Evolutionary conservation across 768 basidiomycete species (phyloP).

Genomic region (Pisolithus tinctorius): DNA sequence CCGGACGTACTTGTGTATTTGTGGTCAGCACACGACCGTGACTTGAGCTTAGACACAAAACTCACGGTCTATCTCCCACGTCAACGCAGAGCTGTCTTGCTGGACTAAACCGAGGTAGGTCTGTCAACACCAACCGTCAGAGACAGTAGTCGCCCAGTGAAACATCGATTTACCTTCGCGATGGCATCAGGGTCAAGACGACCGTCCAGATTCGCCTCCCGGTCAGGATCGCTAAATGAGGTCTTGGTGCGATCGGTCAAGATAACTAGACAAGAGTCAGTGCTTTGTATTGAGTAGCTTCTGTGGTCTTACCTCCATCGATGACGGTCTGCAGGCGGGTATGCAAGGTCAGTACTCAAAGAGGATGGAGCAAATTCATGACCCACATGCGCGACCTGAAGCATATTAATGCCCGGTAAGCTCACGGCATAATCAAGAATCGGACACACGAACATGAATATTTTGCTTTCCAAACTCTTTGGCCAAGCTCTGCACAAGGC

Average conservation of each 20-base stretch:
- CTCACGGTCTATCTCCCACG: slow-evolving; percentile 77
- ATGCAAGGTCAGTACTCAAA: not conserved
- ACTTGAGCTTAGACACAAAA: not conserved
- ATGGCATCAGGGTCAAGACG: slow-evolving; percentile 62
- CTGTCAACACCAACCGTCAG: slow-evolving; percentile 26
- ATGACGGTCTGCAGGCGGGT: slow-evolving; percentile 47
- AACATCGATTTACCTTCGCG: slow-evolving; percentile 40
- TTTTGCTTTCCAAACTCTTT: slow-evolving; percentile 72
- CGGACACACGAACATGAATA: slow-evolving; percentile 48
- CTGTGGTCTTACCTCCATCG: slow-evolving; percentile 44
- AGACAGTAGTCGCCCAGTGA: not conserved
- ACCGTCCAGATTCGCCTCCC: slow-evolving; percentile 39
- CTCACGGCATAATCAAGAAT: not conserved
- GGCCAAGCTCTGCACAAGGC: slow-evolving; percentile 61
- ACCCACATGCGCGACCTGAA: slow-evolving; percentile 61
- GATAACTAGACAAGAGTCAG: slow-evolving; percentile 28
- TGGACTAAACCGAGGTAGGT: slow-evolving; percentile 58
- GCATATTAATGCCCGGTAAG: slow-evolving; percentile 1
- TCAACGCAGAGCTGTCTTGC: slow-evolving; percentile 68
- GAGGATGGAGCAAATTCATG: not conserved
- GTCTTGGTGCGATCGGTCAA: slow-evolving; percentile 32
- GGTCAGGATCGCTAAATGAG: slow-evolving; percentile 27
- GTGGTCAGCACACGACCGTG: not conserved
- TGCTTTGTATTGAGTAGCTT: not conserved
- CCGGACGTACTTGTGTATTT: slow-evolving; percentile 35